A percentile compares a stretch with the other conserved stretches of the same genome.
phyloP scores from a whole-genome alignment of 2,329 filamentous ascomycete genomes.

The Rhinocladiella similis region DNA sequence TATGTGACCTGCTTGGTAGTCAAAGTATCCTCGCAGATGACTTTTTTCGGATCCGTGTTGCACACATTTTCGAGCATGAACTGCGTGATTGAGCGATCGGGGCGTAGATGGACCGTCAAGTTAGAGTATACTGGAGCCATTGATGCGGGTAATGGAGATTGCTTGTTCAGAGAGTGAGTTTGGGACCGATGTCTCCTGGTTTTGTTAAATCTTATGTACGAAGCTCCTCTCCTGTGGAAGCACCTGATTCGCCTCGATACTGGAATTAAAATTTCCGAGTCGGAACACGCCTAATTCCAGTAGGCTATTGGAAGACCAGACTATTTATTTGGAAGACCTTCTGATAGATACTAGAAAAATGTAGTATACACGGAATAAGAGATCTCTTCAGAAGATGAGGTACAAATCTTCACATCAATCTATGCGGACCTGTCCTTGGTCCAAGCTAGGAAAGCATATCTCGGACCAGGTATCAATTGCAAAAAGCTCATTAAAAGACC shows the following conservation, averaged over 20 bases:
- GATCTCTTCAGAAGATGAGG: no score
- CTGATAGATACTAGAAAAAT: not conserved
- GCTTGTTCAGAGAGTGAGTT: no score
- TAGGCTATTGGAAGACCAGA: not conserved
- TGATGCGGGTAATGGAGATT: not conserved
- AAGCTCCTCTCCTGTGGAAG: no score
- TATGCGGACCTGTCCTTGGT: not conserved
- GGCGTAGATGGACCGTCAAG: slow-evolving; percentile 6
- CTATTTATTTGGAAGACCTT: not conserved
- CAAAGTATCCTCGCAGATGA: slow-evolving; percentile 24
- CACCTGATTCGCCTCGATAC: not conserved
- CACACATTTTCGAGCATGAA: slow-evolving; percentile 14
- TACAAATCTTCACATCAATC: no score
- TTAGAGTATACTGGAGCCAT: slow-evolving; percentile 18
- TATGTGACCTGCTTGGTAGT: slow-evolving; percentile 19
- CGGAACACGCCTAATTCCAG: slow-evolving; percentile 5
- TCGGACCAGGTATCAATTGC: not conserved
- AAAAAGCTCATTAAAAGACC: not conserved
- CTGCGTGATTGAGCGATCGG: slow-evolving; percentile 17
- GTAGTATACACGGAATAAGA: no score
- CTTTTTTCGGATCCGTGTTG: slow-evolving; percentile 19
- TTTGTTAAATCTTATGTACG: no score
- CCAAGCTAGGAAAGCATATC: not conserved
- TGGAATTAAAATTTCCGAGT: slow-evolving; percentile 2
- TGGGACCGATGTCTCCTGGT: no score